phyloP scores from a whole-genome alignment of 306 rosid genomes.

The Lupinus albus region DNA sequence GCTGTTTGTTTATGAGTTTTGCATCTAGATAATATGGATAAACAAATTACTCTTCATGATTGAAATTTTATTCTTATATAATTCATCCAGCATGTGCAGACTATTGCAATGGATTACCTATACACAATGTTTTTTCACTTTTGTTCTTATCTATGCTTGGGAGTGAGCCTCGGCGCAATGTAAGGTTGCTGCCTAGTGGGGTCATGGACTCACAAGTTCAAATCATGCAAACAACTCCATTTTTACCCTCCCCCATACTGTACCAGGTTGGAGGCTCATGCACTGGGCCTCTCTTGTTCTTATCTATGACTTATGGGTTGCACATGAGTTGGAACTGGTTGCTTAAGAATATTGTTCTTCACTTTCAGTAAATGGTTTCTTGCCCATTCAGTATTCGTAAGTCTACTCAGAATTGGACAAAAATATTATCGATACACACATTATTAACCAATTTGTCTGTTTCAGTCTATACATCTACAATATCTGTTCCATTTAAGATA shows the following conservation, averaged over 20 bases:
- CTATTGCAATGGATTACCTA: too few relatives aligned
- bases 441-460: neutral
- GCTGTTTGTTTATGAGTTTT: conserved; percentile 33
- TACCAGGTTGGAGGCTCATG: too few relatives aligned
- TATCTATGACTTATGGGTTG: neutral
- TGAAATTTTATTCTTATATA: conserved; percentile 4
- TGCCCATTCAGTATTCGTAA: neutral
- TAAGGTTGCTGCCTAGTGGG: too few relatives aligned
- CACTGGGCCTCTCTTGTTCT: too few relatives aligned
- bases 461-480: too few relatives aligned
- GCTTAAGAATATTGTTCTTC: too few relatives aligned
- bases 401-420: neutral
- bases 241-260: too few relatives aligned
- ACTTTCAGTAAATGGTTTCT: neutral
- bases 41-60: conserved; percentile 6
- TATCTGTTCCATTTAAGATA: neutral
- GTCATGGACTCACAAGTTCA: too few relatives aligned
- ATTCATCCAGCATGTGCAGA: too few relatives aligned
- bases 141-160: neutral
- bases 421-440: neutral
- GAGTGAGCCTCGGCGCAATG: too few relatives aligned
- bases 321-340: neutral
- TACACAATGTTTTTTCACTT: neutral
- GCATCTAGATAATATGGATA: neutral
- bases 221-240: too few relatives aligned